Evolutionary conservation across 1,139 yeast species (phyloP).

Genomic region (Geotrichum candidum): DNA sequence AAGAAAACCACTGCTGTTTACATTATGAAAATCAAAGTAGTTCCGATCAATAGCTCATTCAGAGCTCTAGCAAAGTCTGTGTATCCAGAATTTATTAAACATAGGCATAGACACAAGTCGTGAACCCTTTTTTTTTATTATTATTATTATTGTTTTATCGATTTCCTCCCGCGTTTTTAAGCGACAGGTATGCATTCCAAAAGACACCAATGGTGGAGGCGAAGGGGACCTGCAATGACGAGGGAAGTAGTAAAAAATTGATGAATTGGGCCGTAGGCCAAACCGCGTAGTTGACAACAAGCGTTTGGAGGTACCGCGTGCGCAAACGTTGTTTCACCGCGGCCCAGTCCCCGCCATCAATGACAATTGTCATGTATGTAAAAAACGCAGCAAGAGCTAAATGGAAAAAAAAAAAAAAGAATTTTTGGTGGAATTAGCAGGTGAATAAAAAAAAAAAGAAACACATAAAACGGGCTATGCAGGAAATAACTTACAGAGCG

Average conservation of each 20-base stretch:
- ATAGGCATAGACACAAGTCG: not conserved
- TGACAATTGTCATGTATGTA: slow-evolving; percentile 72
- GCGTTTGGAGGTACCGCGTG: slow-evolving; percentile 64
- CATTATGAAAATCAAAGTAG: not conserved
- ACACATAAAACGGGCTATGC: not conserved
- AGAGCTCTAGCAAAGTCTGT: no score
- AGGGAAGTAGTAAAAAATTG: slow-evolving; percentile 76
- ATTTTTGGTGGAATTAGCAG: not conserved
- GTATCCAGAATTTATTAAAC: not conserved
- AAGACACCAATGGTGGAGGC: slow-evolving; percentile 83
- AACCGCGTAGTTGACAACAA: slow-evolving; percentile 73
- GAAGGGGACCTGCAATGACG: slow-evolving; percentile 81
- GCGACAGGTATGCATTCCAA: slow-evolving; percentile 86
- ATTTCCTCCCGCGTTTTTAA: slow-evolving; percentile 13
- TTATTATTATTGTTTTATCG: not conserved
- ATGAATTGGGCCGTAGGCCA: slow-evolving; percentile 95
- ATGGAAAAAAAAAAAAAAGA: not conserved
- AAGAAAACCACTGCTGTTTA: not conserved
- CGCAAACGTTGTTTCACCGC: slow-evolving; percentile 60
- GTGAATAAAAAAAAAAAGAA: not conserved
- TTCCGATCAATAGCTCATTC: not conserved
- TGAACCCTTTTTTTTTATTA: not conserved
- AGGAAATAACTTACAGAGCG: slow-evolving; percentile 41
- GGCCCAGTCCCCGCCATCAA: slow-evolving; percentile 66
- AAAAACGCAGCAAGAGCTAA: slow-evolving; percentile 65